These are phyloP conservation scores for Tylopilus subfusipes DNA, from an alignment of 768 basidiomycete genomes.

Conservation along the genomic window DNA sequence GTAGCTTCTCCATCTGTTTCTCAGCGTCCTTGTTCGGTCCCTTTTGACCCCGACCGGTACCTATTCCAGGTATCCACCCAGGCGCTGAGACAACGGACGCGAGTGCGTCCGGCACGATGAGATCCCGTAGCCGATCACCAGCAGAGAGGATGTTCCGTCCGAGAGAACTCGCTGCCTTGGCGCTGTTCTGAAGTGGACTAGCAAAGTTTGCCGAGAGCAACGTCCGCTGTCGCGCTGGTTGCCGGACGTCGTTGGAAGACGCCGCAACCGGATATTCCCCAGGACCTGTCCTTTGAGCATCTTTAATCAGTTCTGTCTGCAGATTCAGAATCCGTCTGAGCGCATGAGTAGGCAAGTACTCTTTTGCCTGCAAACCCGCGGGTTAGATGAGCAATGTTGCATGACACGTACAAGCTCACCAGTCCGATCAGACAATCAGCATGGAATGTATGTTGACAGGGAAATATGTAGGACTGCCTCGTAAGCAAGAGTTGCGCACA, in stretches of 20 bases:
- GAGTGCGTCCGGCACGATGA: conserved; percentile 92
- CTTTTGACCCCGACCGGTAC: conserved; percentile 43
- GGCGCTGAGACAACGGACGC: conserved; percentile 79
- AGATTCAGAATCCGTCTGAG: conserved; percentile 83
- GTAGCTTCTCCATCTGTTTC: conserved; percentile 66
- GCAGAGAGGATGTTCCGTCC: conserved; percentile 83
- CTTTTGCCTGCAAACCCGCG: conserved; percentile 67
- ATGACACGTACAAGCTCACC: conserved; percentile 48
- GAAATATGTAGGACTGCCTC: conserved; percentile 97
- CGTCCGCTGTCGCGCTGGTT: conserved; percentile 54
- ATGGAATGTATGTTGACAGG: conserved; percentile 97
- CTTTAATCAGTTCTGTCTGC: conserved; percentile 79
- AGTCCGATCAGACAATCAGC: conserved; percentile 94
- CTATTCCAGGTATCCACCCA: conserved; percentile 72
- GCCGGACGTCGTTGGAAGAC: conserved; percentile 37
- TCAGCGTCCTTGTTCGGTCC: conserved; percentile 45
- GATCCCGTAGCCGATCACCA: conserved; percentile 83
- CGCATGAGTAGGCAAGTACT: conserved; percentile 77
- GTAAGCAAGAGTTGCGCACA: conserved; percentile 76
- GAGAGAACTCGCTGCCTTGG: conserved; percentile 61
- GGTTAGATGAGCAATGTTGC: neutral
- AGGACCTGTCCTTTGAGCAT: conserved; percentile 31
- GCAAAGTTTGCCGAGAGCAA: conserved; percentile 74
- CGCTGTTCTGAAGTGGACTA: conserved; percentile 57
- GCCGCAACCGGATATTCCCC: conserved; percentile 34